A percentile compares a stretch with the other conserved stretches of the same genome.
Conservation (phyloP, 129 eudicot genomes). For the Flaveria linearis region DNA sequence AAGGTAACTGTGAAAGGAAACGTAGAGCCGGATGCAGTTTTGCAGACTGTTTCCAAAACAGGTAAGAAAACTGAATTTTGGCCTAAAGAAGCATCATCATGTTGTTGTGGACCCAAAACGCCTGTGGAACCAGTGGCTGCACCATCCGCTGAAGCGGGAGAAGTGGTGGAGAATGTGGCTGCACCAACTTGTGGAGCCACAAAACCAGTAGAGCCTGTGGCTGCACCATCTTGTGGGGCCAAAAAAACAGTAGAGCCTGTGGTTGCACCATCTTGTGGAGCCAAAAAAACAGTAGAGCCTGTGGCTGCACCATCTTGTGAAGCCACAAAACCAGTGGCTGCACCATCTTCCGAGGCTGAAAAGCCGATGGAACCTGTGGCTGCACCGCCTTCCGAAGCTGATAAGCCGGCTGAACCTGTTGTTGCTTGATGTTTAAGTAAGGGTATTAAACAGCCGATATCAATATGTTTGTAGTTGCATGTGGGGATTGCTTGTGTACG, state of each 20-base stretch:
- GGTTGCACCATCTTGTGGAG: constrained; percentile 25
- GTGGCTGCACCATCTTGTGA: constrained; percentile 27
- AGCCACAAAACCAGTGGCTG: no score
- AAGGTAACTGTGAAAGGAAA: constrained; percentile 94
- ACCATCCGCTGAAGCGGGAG: constrained; percentile 14
- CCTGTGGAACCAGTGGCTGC: constrained; percentile 31
- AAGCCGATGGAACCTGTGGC: constrained; percentile 34
- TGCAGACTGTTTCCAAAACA: constrained; percentile 88
- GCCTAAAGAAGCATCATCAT: constrained; percentile 52
- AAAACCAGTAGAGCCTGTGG: constrained; percentile 4
- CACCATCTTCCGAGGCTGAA: constrained; percentile 24
- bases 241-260: constrained; percentile 19
- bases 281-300: constrained; percentile 22
- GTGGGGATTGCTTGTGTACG: constrained; percentile 32
- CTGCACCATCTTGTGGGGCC: constrained; percentile 24
- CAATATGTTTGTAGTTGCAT: constrained; percentile 20
- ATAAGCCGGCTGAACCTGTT: constrained; percentile 28
- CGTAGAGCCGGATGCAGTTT: constrained; percentile 78
- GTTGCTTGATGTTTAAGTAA: constrained; percentile 29
- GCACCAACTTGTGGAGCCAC: constrained; percentile 24
- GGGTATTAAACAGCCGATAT: constrained; percentile 8
- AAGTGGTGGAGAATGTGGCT: constrained; percentile 12
- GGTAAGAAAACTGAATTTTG: constrained; percentile 86
- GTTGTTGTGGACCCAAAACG: constrained; percentile 36
- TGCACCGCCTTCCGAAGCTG: constrained; percentile 20